Evolutionary conservation across 345 rosid species (phyloP).

Genomic region (Salix exigua): DNA sequence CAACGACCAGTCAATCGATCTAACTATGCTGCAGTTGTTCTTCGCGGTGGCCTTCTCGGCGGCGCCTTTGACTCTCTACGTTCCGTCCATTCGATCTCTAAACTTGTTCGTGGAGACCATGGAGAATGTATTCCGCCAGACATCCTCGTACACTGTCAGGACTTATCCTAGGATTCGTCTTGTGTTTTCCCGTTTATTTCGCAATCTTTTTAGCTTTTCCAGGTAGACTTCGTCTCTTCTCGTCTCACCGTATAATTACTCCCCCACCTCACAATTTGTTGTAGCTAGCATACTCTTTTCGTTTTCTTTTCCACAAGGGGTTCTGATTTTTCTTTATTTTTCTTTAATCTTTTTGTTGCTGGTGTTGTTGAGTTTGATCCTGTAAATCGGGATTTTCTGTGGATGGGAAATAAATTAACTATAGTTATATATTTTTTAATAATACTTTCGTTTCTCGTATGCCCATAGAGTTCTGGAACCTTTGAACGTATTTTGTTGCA

Average conservation of each 20-base stretch:
- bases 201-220: constrained; percentile 14
- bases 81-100: constrained; percentile 45
- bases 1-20: not conserved
- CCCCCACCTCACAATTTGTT: not conserved
- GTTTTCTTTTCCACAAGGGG: not conserved
- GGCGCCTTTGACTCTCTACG: constrained; percentile 44
- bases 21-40: constrained; percentile 39
- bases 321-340: not conserved
- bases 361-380: not conserved
- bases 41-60: constrained; percentile 52
- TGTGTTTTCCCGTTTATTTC: constrained; percentile 29
- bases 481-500: not conserved
- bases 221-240: constrained; percentile 1
- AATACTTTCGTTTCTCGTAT: not conserved
- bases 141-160: constrained; percentile 13
- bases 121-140: constrained; percentile 31
- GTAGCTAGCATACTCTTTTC: not conserved
- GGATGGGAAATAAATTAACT: not conserved
- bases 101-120: constrained; percentile 33
- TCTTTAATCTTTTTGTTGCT: not conserved
- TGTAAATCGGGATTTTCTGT: not conserved
- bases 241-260: not conserved
- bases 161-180: constrained; percentile 37
- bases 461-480: not conserved
- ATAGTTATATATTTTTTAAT: not conserved